A percentile compares a stretch with the other conserved stretches of the same genome.
Conservation (phyloP, 495 filamentous ascomycete species). For the Thozetella sp. region DNA sequence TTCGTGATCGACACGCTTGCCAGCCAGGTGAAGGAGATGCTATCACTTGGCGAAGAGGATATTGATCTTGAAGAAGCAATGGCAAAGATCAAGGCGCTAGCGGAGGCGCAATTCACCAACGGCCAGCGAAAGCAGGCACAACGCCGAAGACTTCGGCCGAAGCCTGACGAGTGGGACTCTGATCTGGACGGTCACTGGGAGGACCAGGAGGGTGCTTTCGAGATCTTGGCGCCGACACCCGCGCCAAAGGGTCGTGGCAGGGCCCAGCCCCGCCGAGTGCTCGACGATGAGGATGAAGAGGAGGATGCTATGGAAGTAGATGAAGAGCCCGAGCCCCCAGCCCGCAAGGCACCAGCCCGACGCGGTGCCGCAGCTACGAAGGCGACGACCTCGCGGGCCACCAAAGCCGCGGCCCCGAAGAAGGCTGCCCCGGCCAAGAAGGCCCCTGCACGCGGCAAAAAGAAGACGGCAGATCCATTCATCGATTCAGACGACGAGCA, state of each 20-base stretch:
- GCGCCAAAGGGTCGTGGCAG: constrained; percentile 34
- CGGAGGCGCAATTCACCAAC: constrained; percentile 72
- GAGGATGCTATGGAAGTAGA: constrained; percentile 39
- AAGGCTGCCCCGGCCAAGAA: constrained; percentile 45
- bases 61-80: constrained; percentile 71
- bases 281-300: constrained; percentile 35
- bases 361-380: constrained; percentile 35
- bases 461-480: constrained; percentile 54
- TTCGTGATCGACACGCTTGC: constrained; percentile 83
- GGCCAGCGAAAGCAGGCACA: constrained; percentile 64
- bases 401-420: constrained; percentile 38
- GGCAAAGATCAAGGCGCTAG: constrained; percentile 65
- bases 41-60: constrained; percentile 69
- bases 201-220: constrained; percentile 72
- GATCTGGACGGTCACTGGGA: constrained; percentile 86
- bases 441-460: constrained; percentile 35
- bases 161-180: constrained; percentile 84
- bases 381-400: constrained; percentile 33
- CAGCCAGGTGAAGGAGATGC: constrained; percentile 74
- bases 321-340: constrained; percentile 22
- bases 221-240: constrained; percentile 38
- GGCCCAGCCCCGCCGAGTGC: constrained; percentile 15
- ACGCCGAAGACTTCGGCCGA: constrained; percentile 61
- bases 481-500: constrained; percentile 64
- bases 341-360: constrained; percentile 27